These are phyloP conservation scores for Phaeosphaeria sp. DNA, from an alignment of 2,329 filamentous ascomycete species.

Conservation along the genomic window DNA sequence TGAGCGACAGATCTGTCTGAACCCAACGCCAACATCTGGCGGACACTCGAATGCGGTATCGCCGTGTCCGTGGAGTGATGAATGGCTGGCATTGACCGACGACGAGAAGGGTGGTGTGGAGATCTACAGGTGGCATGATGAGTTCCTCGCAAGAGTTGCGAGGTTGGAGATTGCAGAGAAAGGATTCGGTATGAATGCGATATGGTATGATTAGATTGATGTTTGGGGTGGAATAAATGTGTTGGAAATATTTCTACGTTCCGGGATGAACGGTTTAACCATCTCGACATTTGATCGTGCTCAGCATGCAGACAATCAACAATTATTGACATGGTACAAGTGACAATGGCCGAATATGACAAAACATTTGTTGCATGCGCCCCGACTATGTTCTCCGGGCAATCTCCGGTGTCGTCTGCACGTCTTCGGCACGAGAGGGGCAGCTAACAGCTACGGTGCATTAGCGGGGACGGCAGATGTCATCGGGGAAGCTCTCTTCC, in stretches of 20 bases:
- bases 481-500: conserved; percentile 33
- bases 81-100: conserved; percentile 89
- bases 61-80: conserved; percentile 82
- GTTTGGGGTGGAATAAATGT: too few species aligned
- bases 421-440: conserved; percentile 33
- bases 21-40: conserved; percentile 84
- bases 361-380: background rate
- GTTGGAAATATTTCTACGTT: too few species aligned
- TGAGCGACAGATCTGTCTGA: conserved; percentile 78
- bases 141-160: conserved; percentile 79
- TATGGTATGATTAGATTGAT: conserved; percentile 77
- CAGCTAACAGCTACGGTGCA: conserved; percentile 14
- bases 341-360: too few species aligned
- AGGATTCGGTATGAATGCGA: conserved; percentile 97
- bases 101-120: conserved; percentile 88
- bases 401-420: background rate
- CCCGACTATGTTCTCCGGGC: background rate
- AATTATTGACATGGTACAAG: too few species aligned
- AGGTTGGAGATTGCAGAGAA: conserved; percentile 79
- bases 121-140: conserved; percentile 85
- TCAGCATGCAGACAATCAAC: too few species aligned
- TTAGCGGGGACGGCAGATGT: conserved; percentile 42
- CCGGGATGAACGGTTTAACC: background rate
- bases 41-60: conserved; percentile 89
- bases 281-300: too few species aligned